A percentile compares a stretch with the other conserved stretches of the same genome.
Evolutionary conservation across 208 protist species (phyloP).

Genomic region (Leishmania tarentolae): DNA sequence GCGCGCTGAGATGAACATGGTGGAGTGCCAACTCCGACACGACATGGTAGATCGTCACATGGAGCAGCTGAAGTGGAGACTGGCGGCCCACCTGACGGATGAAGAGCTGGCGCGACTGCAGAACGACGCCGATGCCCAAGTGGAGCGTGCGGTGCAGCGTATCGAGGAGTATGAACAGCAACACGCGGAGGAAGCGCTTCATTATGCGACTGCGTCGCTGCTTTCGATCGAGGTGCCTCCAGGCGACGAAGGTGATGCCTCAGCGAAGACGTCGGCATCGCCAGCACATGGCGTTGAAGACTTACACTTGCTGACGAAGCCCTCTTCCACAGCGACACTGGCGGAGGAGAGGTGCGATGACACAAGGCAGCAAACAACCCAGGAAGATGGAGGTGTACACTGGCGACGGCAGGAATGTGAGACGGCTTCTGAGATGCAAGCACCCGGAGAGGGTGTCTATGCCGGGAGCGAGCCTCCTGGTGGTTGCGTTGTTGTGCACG

Average conservation of each 20-base stretch:
- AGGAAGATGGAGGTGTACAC: background rate
- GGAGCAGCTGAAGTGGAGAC: conserved; percentile 61
- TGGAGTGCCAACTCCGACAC: conserved; percentile 45
- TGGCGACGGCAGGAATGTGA: background rate
- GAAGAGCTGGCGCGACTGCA: conserved; percentile 60
- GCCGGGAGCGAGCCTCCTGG: background rate
- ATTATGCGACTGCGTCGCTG: conserved; percentile 9
- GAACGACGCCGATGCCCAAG: conserved; percentile 41
- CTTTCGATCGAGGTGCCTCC: background rate
- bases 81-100: conserved; percentile 50
- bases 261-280: background rate
- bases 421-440: background rate
- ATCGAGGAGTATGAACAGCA: conserved; percentile 14
- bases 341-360: background rate
- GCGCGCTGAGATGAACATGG: conserved; percentile 36
- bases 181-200: background rate
- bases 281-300: background rate
- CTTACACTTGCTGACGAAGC: background rate
- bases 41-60: conserved; percentile 46
- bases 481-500: background rate
- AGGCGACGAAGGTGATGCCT: background rate
- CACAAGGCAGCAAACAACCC: background rate
- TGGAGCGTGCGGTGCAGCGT: conserved; percentile 39
- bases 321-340: background rate
- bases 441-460: background rate